Conservation (phyloP, 164 flowering plant species). For the Macadamia tetraphylla region DNA sequence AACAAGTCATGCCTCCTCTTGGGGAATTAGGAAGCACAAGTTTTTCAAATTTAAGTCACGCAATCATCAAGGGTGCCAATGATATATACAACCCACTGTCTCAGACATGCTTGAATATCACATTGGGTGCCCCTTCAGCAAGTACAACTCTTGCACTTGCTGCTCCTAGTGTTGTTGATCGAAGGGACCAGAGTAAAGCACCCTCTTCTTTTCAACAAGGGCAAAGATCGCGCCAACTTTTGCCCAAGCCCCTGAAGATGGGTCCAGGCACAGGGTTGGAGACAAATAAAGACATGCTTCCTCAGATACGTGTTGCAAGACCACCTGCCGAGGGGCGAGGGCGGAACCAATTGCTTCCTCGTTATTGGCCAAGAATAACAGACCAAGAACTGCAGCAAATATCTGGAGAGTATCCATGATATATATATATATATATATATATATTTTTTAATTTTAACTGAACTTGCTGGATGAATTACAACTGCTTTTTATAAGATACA, state of each 20-base stretch:
- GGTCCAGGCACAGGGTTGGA: constrained; percentile 37
- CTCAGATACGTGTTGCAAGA: constrained; percentile 71
- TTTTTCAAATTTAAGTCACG: constrained; percentile 26
- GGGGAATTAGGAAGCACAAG: constrained; percentile 38
- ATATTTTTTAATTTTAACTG: background rate
- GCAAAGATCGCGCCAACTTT: constrained; percentile 54
- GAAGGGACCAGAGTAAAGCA: constrained; percentile 34
- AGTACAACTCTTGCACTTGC: constrained; percentile 21
- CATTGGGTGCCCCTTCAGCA: constrained; percentile 38
- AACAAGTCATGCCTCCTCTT: constrained; percentile 27
- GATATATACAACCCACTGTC: constrained; percentile 34
- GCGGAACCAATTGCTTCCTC: constrained; percentile 85
- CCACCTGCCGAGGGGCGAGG: constrained; percentile 96
- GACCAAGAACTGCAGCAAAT: constrained; percentile 86
- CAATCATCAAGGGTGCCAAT: constrained; percentile 24
- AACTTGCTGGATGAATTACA: background rate
- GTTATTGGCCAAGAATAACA: constrained; percentile 96
- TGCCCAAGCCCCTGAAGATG: constrained; percentile 57
- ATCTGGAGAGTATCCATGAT: constrained; percentile 94
- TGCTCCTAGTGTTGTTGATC: constrained; percentile 31
- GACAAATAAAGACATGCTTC: constrained; percentile 30
- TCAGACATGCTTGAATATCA: constrained; percentile 62
- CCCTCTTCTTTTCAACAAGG: constrained; percentile 46
- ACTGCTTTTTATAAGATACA: no score
- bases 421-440: background rate